A percentile compares a stretch with the other conserved stretches of the same genome.
phyloP scores from a whole-genome alignment of 306 rosid genomes.

The Citrullus colocynthis region DNA sequence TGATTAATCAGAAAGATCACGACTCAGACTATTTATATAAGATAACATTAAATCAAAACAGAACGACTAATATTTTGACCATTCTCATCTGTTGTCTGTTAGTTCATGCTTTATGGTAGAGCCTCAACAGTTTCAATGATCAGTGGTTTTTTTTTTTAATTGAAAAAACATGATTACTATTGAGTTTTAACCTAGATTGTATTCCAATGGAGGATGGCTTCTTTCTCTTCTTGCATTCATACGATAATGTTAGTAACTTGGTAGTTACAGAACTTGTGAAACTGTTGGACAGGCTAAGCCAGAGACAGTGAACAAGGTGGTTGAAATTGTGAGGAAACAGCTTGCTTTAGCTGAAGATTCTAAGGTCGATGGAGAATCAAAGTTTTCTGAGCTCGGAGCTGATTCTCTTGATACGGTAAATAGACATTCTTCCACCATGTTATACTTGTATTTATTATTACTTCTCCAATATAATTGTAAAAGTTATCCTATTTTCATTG shows the following conservation, averaged over 20 bases:
- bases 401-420: slow-evolving; percentile 94
- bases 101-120: background rate
- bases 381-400: slow-evolving; percentile 77
- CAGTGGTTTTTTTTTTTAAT: background rate
- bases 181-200: background rate
- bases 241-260: background rate
- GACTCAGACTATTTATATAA: no score
- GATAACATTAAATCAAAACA: no score
- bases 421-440: background rate
- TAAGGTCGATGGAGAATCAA: slow-evolving; percentile 47
- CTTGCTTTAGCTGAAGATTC: slow-evolving; percentile 50
- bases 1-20: no score
- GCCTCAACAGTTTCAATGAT: background rate
- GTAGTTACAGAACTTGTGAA: background rate
- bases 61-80: background rate
- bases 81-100: background rate
- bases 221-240: background rate
- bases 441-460: background rate
- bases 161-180: no score
- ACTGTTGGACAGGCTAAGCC: slow-evolving; percentile 55
- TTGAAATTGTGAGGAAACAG: slow-evolving; percentile 73
- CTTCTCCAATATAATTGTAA: no score
- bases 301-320: slow-evolving; percentile 71
- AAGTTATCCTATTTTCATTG: no score
- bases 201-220: background rate